Conservation (phyloP, 23 red algal genomes). For the Cyanidioschyzon merolae region DNA sequence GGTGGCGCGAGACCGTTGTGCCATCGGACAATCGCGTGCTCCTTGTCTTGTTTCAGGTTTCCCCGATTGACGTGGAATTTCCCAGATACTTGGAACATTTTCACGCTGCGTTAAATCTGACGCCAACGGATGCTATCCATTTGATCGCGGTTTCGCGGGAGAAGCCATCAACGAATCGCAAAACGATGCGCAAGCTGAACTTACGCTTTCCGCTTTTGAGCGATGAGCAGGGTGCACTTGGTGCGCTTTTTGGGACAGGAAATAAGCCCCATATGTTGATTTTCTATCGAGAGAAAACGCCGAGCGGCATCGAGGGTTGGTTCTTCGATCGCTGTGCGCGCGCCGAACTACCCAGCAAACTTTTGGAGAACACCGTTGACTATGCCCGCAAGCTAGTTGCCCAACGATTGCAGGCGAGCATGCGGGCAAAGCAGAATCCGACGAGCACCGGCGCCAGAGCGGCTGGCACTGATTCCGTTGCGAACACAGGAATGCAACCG, state of each 20-base stretch:
- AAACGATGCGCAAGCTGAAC: not conserved
- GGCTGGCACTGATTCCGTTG: not conserved
- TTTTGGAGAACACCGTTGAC: not conserved
- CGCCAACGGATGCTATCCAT: not conserved
- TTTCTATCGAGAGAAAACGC: not conserved
- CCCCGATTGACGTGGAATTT: not conserved
- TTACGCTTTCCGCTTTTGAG: slow-evolving; percentile 15
- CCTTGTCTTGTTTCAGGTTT: not conserved
- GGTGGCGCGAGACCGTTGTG: not conserved
- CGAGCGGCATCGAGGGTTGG: not conserved
- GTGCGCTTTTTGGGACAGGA: not conserved
- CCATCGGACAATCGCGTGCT: not conserved
- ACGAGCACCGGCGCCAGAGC: not conserved
- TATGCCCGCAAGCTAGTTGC: not conserved
- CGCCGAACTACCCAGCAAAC: not conserved
- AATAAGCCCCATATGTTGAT: not conserved
- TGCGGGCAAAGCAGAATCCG: not conserved
- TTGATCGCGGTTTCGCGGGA: not conserved
- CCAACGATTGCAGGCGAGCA: not conserved
- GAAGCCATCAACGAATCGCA: not conserved
- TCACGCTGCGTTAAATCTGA: not conserved
- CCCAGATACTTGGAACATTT: not conserved
- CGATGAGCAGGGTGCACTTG: slow-evolving; percentile 13
- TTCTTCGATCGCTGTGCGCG: not conserved
- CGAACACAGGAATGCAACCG: not conserved